Conservation (phyloP, 2,329 filamentous ascomycete species). For the Stenocarpella maydis region DNA sequence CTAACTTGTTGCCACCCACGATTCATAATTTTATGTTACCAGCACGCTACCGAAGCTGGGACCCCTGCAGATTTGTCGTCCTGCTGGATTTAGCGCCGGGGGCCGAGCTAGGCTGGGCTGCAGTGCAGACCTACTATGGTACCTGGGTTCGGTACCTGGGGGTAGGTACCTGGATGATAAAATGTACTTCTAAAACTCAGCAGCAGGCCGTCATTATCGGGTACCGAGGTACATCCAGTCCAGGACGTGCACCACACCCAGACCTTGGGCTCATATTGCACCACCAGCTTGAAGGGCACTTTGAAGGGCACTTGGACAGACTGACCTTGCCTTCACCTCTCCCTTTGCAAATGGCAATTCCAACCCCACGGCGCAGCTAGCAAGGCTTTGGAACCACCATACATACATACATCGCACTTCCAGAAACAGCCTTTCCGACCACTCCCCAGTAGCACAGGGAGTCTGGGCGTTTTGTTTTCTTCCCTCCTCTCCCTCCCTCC, state of each 20-base stretch:
- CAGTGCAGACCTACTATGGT: background rate
- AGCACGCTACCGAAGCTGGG: background rate
- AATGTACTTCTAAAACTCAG: background rate
- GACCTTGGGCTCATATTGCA: slow-evolving; percentile 23
- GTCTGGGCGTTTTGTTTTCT: slow-evolving; percentile 23
- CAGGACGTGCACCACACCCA: no score
- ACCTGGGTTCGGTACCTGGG: background rate
- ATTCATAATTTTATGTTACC: background rate
- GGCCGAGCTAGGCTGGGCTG: background rate
- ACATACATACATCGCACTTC: slow-evolving; percentile 17
- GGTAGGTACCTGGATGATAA: background rate
- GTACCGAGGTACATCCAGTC: background rate
- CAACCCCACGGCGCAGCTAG: slow-evolving; percentile 28
- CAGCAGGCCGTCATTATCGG: background rate
- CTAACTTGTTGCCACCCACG: background rate
- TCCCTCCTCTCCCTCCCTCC: no score
- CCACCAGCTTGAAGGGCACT: slow-evolving; percentile 17
- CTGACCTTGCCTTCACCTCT: slow-evolving; percentile 21
- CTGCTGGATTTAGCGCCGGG: background rate
- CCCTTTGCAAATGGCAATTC: slow-evolving; percentile 32
- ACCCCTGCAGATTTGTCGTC: slow-evolving; percentile 7
- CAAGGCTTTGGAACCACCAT: slow-evolving; percentile 28
- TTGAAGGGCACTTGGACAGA: slow-evolving; percentile 15
- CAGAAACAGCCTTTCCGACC: slow-evolving; percentile 22
- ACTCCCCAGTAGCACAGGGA: slow-evolving; percentile 27